Base-by-base conservation (phyloP, 352 stramenopile species). In the Phytophthora megakarya region DNA sequence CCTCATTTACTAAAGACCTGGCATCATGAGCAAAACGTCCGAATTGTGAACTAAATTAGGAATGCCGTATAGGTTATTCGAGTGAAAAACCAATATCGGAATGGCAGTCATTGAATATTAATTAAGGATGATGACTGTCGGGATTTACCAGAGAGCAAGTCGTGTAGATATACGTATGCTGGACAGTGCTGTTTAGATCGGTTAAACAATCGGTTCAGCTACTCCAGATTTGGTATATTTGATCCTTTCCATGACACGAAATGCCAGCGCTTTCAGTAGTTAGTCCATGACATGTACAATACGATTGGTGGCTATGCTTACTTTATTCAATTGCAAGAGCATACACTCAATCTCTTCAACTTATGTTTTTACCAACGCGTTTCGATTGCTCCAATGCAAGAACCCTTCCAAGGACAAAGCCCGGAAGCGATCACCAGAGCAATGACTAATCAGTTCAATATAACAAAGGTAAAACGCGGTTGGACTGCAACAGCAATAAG, bases 231-330 rank as follows among this genome's bases (percentile, higher is more conserved):
- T 50, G 7, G 25, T 39, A 8, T 30, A 11, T 10, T 40, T 19
- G 22, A 37, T 53, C 13, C 6, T 49, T 8, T 19, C 40, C 26
- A 30, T 56, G 38, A 60, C 28, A 1, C 26, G 30, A 21, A 23
- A 50, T 33, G 19, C 13, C 1, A 32, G 19, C 10, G 16, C 19
- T 13, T 25, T 44, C 9, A 28, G 8, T 15, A 3, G 15, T 2
- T 51, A 60, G 15, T 50, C 15, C 8, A 13, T 60, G 15, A 32
- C 32, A 13, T 12, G 12, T 9, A 45, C 21, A 35, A 35, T 11
- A 7, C 26, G 52, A 44, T 16, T 60, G 39, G 43, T 38, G 52
- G 52, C 38, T n/a, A 3, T 60, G 52, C 12, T 18, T 55, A 18
- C 33, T 35, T 2, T 26, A 50, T 26, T 11, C 26, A 23, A 18